Base-by-base conservation (phyloP, 495 filamentous ascomycete genomes). In the Talaromyces thailandensis region DNA sequence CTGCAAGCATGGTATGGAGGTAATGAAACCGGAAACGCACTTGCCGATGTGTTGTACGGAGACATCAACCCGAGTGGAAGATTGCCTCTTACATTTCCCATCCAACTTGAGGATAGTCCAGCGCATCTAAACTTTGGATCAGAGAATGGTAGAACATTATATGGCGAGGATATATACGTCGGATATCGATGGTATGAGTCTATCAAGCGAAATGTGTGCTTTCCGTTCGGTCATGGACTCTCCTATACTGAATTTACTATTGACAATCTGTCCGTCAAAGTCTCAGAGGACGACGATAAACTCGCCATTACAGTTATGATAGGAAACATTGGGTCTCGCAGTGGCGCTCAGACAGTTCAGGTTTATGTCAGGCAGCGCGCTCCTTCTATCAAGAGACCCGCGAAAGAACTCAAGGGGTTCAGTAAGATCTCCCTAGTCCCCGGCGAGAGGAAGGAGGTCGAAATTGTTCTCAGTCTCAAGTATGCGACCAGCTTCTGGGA, bases 121-220 rank as follows among this genome's bases (percentile, higher is more conserved):
- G 80, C 83, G 2, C 91, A 83, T 68, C 72, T 86, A 60, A 89
- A 87, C 67, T 90, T 80, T 68, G 1, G 83, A 77, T 77, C 85
- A 81, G 12, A 85, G 79, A 67, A 88, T 86, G 74, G 86, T 3
- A 86, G 75, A 78, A 58, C 81, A 79, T 59, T 87, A 9, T 91
- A 91, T 63, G 84, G 86, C 29, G 88, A 91, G 72, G 84, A 83
- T 56, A 71, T 92, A 25, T 91, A 85, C 71, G 83, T 89, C 57
- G 89, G 89, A 3, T 92, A 93, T 69, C 77, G 87, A 8, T 86
- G 86, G 70, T 92, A 91, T 70, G 89, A 93, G 8, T 26, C 28
- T 21, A 24, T 56, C 3, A 31, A 56, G 14, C 23, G 28, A 12
- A 14, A 21, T 31, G 52, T 56, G 6, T 31, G 23, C 14, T 56